phyloP scores from a whole-genome alignment of 768 basidiomycete species.

The Pleurotus citrinopileatus region DNA sequence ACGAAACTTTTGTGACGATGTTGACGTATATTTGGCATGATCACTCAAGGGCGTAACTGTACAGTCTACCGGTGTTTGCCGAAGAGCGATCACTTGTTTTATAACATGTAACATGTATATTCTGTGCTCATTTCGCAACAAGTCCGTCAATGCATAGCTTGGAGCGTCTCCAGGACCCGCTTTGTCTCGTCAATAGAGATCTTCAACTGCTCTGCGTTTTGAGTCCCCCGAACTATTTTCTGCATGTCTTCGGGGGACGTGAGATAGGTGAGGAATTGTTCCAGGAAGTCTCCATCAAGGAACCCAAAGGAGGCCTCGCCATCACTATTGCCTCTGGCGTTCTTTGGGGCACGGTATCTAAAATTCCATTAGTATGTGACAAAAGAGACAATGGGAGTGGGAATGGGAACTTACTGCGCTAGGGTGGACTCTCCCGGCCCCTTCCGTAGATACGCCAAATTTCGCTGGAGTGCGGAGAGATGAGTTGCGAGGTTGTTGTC shows the following conservation, averaged over 20 bases:
- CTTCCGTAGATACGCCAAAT: constrained; percentile 53
- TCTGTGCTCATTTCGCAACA: no score
- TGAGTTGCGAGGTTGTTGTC: constrained; percentile 49
- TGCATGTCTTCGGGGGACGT: constrained; percentile 39
- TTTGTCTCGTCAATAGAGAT: constrained; percentile 41
- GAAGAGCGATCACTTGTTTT: no score
- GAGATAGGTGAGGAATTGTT: constrained; percentile 51
- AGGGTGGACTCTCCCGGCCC: constrained; percentile 59
- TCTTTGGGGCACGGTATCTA: constrained; percentile 74
- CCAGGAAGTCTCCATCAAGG: constrained; percentile 86
- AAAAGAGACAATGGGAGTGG: background rate
- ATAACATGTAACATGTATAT: no score
- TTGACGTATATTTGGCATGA: constrained; percentile 39
- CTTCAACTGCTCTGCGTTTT: constrained; percentile 55
- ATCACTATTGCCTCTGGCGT: constrained; percentile 53
- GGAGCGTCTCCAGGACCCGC: constrained; percentile 45
- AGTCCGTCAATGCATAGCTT: constrained; percentile 60
- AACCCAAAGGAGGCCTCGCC: constrained; percentile 67
- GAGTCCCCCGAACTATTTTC: constrained; percentile 54
- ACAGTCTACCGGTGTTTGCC: constrained; percentile 24
- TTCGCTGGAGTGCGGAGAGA: constrained; percentile 72
- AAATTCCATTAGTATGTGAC: background rate
- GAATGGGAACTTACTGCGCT: constrained; percentile 43
- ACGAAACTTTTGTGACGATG: constrained; percentile 31
- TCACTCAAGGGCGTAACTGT: constrained; percentile 36